Base-by-base conservation (phyloP, 257 asterid genomes). In the Nicotiana tomentosiformis region DNA sequence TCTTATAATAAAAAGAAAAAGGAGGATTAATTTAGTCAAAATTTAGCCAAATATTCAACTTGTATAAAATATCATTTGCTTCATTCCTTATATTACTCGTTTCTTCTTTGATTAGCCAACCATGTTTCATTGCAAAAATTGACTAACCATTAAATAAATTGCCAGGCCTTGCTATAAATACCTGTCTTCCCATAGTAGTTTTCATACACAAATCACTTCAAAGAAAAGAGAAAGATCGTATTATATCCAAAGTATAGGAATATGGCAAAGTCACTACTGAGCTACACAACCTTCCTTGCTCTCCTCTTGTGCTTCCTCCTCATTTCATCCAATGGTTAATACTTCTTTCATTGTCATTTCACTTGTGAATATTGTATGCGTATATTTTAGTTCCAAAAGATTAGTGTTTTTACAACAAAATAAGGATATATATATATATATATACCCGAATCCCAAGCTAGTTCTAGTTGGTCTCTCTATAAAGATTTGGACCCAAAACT, bases 261-360 rank as follows among this genome's bases (percentile, higher is more conserved):
- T 67, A 81, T 81, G 83, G 23, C 78, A 43, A 49, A 81, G 69
- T 33, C 62, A 67, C 2, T 30, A 0, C 2, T 66, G 46, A 66
- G 46, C 61, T 37, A 64, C 61, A 65, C 74, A 3, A 30, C 7
- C 15, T 30, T 81, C 1, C n/a, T 49, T 49, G 78, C 78, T 49
- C 26, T 81, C 62, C 12, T 81, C 77, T 81, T 81, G 11, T 65
- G 77, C 66, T 66, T 77, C 67, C 51, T 77, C 53, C 32, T 77
- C 6, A 11, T 51, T 26, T 26, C 66, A 30, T 2, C 66, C 8
- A 39, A 32, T 18, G 77, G 78, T 66, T 4, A 5, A 53, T 67
- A 33, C 29, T 10, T 4, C 10, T 61, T 23, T 10, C 6, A 20
- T 23, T 49, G 55, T 49, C 15, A 2, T 49, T 49, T 49, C 14